Percentiles rank a stretch among this genome's conserved stretches.
Evolutionary conservation across 2,329 filamentous ascomycete genomes (phyloP).

Genomic region (Colletotrichum magnum): DNA sequence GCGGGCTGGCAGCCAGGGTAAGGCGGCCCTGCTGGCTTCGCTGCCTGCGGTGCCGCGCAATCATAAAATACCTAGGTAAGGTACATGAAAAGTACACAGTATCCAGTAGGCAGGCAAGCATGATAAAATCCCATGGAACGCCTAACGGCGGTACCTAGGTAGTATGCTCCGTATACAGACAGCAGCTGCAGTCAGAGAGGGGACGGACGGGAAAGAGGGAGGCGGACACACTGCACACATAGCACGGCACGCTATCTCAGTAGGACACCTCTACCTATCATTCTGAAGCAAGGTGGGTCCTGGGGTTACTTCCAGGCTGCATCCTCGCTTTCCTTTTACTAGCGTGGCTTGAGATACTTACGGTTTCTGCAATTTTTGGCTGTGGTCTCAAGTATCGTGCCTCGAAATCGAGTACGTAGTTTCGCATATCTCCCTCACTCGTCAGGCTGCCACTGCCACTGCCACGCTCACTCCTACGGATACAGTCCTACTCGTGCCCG

Average conservation of each 20-base stretch:
- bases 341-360: slow-evolving; percentile 17
- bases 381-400: slow-evolving; percentile 11
- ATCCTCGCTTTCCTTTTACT: slow-evolving; percentile 15
- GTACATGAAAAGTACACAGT: not conserved
- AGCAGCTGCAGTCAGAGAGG: slow-evolving; percentile 13
- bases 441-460: slow-evolving; percentile 36
- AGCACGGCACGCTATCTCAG: slow-evolving; percentile 23
- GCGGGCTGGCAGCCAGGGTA: slow-evolving; percentile 25
- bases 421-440: slow-evolving; percentile 16
- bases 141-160: not conserved
- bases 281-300: slow-evolving; percentile 38
- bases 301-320: slow-evolving; percentile 24
- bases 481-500: not conserved
- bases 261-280: slow-evolving; percentile 16
- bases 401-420: slow-evolving; percentile 18
- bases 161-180: not conserved
- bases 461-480: not conserved
- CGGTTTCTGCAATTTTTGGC: not conserved
- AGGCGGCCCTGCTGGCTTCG: slow-evolving; percentile 12
- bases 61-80: too few relatives aligned
- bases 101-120: not conserved
- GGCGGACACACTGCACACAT: not conserved
- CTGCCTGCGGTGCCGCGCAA: not conserved
- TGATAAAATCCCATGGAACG: too few relatives aligned
- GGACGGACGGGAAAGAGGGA: not conserved